Conservation (phyloP, 192 early-diverging fungal genomes). For the Dimargaris cristalligena region DNA sequence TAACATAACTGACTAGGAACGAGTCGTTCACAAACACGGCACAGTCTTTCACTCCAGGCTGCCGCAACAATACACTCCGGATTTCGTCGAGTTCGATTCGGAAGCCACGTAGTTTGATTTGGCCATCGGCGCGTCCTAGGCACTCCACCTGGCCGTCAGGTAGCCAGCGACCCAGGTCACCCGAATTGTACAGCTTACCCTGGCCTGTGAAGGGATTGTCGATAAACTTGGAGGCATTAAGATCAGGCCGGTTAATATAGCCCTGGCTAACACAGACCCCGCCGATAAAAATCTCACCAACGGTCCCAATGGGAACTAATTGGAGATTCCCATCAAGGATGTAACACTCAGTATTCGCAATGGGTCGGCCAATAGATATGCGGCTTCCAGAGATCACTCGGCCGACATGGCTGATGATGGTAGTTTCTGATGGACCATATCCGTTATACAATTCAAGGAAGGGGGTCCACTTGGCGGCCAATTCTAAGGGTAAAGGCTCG, state of each 20-base stretch:
- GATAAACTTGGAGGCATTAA: constrained; percentile 20
- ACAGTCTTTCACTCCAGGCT: not conserved
- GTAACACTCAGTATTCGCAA: constrained; percentile 12
- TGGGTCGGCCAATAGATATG: constrained; percentile 12
- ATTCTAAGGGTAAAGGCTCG: not conserved
- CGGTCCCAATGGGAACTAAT: constrained; percentile 20
- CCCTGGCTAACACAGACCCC: constrained; percentile 22
- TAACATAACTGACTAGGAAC: not conserved
- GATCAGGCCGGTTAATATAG: constrained; percentile 26
- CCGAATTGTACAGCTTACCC: not conserved
- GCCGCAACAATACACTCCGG: constrained; percentile 8
- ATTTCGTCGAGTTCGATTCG: constrained; percentile 30
- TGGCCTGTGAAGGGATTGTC: constrained; percentile 13
- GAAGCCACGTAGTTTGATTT: constrained; percentile 34
- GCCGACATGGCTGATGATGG: not conserved
- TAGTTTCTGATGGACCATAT: constrained; percentile 2
- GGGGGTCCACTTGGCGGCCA: not conserved
- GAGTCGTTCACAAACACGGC: not conserved
- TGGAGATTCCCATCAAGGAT: constrained; percentile 12
- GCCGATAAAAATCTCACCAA: constrained; percentile 26
- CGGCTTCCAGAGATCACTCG: not conserved
- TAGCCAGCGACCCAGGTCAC: constrained; percentile 10
- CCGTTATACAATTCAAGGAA: constrained; percentile 1
- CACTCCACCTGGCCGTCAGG: constrained; percentile 13
- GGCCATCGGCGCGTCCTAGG: constrained; percentile 22